A percentile compares a stretch with the other conserved stretches of the same genome.
These are phyloP conservation scores for Oryza rufipogon DNA, from an alignment of 176 grass and related monocot genomes.

Conservation along the genomic window DNA sequence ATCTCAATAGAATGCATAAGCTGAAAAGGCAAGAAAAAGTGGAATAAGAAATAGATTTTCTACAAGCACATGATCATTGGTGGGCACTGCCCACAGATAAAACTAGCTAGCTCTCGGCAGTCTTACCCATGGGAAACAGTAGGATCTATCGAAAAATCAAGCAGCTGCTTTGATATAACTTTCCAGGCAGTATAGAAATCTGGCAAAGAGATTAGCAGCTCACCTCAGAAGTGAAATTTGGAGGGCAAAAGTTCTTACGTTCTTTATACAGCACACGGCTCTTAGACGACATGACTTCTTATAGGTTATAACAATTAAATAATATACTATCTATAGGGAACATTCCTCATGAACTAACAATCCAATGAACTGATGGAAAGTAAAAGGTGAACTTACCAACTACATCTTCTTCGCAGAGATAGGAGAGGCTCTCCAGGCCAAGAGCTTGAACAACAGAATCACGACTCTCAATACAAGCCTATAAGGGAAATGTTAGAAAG, in stretches of 20 bases:
- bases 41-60: slow-evolving; percentile 32
- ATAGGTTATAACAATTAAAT: slow-evolving; percentile 2
- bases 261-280: neutral
- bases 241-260: slow-evolving; percentile 23
- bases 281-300: slow-evolving; percentile 35
- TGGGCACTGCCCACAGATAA: neutral
- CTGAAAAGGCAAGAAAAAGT: slow-evolving; percentile 48
- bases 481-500: slow-evolving; percentile 43
- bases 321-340: slow-evolving; percentile 14
- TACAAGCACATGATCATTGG: slow-evolving; percentile 19
- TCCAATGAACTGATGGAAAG: slow-evolving; percentile 33
- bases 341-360: neutral
- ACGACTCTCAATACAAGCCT: slow-evolving; percentile 81
- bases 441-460: slow-evolving; percentile 80
- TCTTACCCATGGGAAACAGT: slow-evolving; percentile 80
- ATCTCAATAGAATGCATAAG: slow-evolving; percentile 83
- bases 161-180: slow-evolving; percentile 76
- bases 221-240: slow-evolving; percentile 44
- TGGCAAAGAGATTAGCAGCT: slow-evolving; percentile 45
- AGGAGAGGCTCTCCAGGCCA: slow-evolving; percentile 84
- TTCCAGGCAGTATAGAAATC: slow-evolving; percentile 96
- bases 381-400: slow-evolving; percentile 60
- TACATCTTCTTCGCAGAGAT: slow-evolving; percentile 91
- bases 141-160: slow-evolving; percentile 70
- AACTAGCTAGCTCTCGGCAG: neutral